phyloP scores from a whole-genome alignment of 2,329 filamentous ascomycete genomes.

The Monascus ruber region DNA sequence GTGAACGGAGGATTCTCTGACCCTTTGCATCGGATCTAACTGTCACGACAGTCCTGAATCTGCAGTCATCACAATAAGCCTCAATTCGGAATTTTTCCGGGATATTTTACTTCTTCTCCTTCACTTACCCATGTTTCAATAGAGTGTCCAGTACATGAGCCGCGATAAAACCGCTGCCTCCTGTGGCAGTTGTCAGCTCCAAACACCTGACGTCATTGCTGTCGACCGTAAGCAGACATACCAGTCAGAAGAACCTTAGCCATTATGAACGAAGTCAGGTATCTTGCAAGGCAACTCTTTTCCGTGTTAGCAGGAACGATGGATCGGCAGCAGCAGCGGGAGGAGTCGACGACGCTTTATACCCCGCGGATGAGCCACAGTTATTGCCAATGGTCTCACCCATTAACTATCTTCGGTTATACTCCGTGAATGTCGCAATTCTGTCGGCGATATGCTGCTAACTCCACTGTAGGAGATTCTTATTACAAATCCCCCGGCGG shows the following conservation, averaged over 20 bases:
- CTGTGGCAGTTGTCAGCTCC: constrained; percentile 15
- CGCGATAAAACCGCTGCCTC: constrained; percentile 55
- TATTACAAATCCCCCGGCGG: too few species aligned
- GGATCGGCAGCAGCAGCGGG: too few species aligned
- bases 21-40: constrained; percentile 52
- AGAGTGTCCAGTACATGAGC: constrained; percentile 52
- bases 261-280: constrained; percentile 11
- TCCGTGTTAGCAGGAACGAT: constrained; percentile 24
- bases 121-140: constrained; percentile 38
- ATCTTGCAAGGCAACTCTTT: constrained; percentile 1
- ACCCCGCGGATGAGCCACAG: too few species aligned
- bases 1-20: constrained; percentile 46
- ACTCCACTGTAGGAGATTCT: too few species aligned
- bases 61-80: constrained; percentile 11
- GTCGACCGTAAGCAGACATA: constrained; percentile 6
- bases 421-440: too few species aligned
- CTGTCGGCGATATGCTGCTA: too few species aligned
- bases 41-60: constrained; percentile 52
- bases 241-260: constrained; percentile 30
- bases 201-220: background rate
- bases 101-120: too few species aligned
- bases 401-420: too few species aligned
- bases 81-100: too few species aligned
- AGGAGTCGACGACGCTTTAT: too few species aligned
- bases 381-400: too few species aligned